These are phyloP conservation scores for Rosa chinensis DNA, from an alignment of 306 rosid species.

Conservation along the genomic window DNA sequence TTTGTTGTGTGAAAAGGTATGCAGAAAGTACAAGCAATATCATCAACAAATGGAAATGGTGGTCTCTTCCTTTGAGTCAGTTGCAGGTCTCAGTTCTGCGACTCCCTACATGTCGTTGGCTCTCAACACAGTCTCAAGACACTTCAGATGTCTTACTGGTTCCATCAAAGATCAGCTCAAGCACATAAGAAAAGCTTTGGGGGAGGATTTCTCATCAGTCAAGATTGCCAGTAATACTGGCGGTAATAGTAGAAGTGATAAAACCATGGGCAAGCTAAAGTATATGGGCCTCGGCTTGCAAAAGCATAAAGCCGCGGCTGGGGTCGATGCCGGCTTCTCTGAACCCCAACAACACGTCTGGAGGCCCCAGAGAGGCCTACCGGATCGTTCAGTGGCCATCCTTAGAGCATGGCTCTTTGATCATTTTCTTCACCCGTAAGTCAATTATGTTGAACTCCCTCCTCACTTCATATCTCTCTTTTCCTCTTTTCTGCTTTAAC, in stretches of 20 bases:
- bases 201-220: conserved; percentile 54
- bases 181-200: conserved; percentile 40
- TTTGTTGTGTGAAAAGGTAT: conserved; percentile 45
- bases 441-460: neutral
- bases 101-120: conserved; percentile 75
- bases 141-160: conserved; percentile 59
- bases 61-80: conserved; percentile 79
- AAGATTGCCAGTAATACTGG: conserved; percentile 8
- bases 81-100: conserved; percentile 77
- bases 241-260: conserved; percentile 37
- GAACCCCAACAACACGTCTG: conserved; percentile 70
- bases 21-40: conserved; percentile 76
- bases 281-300: conserved; percentile 61
- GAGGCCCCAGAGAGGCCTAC: conserved; percentile 97
- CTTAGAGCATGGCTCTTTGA: conserved; percentile 95
- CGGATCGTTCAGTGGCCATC: conserved; percentile 81
- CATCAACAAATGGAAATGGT: conserved; percentile 96
- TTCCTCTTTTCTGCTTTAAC: conserved; percentile 2
- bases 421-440: conserved; percentile 99
- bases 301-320: conserved; percentile 46
- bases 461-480: neutral
- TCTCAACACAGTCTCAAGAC: conserved; percentile 57
- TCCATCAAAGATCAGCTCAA: conserved; percentile 67
- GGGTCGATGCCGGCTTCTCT: conserved; percentile 37
- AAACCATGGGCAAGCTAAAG: conserved; percentile 34